These are phyloP conservation scores for Sporothrix mexicana DNA, from an alignment of 2,329 filamentous ascomycete genomes.

Conservation along the genomic window DNA sequence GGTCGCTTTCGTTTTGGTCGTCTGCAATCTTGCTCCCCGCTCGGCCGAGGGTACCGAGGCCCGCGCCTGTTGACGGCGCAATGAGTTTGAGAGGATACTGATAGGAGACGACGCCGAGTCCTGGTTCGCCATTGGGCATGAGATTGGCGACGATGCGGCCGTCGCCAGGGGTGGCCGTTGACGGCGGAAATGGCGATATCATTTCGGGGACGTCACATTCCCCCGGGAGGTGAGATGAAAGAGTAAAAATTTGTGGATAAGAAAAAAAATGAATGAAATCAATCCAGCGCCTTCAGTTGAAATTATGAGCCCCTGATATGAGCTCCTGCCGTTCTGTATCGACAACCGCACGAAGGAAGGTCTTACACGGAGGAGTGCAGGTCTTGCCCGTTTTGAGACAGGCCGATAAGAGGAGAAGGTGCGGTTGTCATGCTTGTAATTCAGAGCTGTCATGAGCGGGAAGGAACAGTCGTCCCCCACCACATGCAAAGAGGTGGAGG, in stretches of 20 bases:
- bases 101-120: constrained; percentile 77
- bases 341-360: neutral
- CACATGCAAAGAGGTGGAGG: neutral
- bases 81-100: constrained; percentile 96
- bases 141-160: constrained; percentile 77
- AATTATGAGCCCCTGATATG: no score
- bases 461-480: constrained; percentile 33
- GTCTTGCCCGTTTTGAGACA: constrained; percentile 13
- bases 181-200: constrained; percentile 77
- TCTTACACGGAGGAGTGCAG: neutral
- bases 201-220: constrained; percentile 42
- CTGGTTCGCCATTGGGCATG: constrained; percentile 73
- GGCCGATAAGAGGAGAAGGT: constrained; percentile 12
- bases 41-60: neutral
- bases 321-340: constrained; percentile 2
- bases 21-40: neutral
- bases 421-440: neutral
- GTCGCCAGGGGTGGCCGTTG: constrained; percentile 75
- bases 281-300: no score
- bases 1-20: constrained; percentile 42
- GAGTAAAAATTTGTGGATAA: neutral
- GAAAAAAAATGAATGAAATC: no score
- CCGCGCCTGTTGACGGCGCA: constrained; percentile 62
- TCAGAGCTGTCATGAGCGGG: constrained; percentile 14
- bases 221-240: neutral